Evolutionary conservation across 805 yeast genomes (phyloP), one percentile per base, ranked within the genome.

Genomic region (Candida montana): DNA sequence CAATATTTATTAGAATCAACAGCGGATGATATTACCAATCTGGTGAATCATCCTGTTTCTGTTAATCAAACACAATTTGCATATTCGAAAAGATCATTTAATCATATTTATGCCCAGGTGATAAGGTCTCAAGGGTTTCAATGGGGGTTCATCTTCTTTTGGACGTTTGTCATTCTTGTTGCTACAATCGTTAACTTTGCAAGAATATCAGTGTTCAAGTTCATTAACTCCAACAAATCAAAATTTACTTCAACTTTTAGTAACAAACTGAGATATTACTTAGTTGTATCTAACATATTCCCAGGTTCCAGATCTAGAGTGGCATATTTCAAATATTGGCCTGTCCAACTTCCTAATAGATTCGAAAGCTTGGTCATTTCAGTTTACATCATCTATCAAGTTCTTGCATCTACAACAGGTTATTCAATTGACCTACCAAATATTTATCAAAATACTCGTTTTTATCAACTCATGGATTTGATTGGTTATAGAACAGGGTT

Each of bases 401-500:
- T 67, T 1, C 50, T 71, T 9, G 58, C 63, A 2, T 49, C 58
- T 5, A 51, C 63, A 8, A 59, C 70, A 2, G 68, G 67, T 4
- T 68, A 64, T 47, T 35, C 54, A 6, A 49, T 68, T 13, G 55
- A 54, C 9, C 37, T 63, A 15, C 70, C 74, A n/a, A 68, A 68
- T 44, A 65, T 68, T 5, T 68, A 55, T 53, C 20, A 54, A 61
- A 45, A 68, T 57, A 55, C 61, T 39, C 42, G 42, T 13, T 39
- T 26, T 17, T 53, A 48, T 44, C 62, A 59, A 41, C 52, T 61
- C 13, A 35, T 61, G 41, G 68, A 61, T 34, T 44, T 68, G 41
- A 61, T 80, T 15, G 78, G 75, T 32, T 81, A 77, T 55, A 67
- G 86, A 58, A 62, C 75, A 6, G 82, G 74, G 36, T 41, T 77